These are phyloP conservation scores for Sordariomycetes sp. DNA, from an alignment of 2,329 filamentous ascomycete genomes.

Conservation along the genomic window DNA sequence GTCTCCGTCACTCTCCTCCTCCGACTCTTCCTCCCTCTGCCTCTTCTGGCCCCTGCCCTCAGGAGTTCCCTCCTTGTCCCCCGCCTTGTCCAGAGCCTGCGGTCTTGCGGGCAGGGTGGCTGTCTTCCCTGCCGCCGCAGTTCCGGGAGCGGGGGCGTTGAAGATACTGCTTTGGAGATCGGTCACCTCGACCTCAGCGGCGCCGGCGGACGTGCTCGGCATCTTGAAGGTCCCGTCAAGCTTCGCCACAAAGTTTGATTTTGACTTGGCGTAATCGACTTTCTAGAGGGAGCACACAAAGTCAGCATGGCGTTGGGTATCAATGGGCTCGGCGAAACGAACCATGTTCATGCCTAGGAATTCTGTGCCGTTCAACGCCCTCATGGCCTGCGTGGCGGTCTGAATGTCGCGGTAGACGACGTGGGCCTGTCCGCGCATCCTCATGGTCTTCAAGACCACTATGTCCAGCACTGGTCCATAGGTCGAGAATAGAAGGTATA, in stretches of 20 bases:
- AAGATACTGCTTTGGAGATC: slow-evolving; percentile 75
- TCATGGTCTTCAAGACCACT: slow-evolving; percentile 75
- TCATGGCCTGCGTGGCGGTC: slow-evolving; percentile 88
- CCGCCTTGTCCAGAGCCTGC: slow-evolving; percentile 35
- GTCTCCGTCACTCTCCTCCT: slow-evolving; percentile 60
- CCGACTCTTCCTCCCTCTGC: slow-evolving; percentile 51
- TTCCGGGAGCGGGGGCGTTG: slow-evolving; percentile 50
- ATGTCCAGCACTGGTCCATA: slow-evolving; percentile 90
- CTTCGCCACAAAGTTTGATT: slow-evolving; percentile 80
- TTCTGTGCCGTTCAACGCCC: slow-evolving; percentile 72
- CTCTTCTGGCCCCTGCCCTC: slow-evolving; percentile 59
- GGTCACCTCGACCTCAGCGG: slow-evolving; percentile 51
- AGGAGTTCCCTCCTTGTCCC: slow-evolving; percentile 25
- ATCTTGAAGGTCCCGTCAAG: slow-evolving; percentile 83
- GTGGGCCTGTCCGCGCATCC: slow-evolving; percentile 95
- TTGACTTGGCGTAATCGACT: slow-evolving; percentile 83
- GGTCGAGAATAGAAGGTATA: slow-evolving; percentile 91
- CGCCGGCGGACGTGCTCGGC: slow-evolving; percentile 38
- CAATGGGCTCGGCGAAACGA: slow-evolving; percentile 5
- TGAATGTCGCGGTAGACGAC: slow-evolving; percentile 83
- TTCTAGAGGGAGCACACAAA: slow-evolving; percentile 42
- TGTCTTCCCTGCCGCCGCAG: slow-evolving; percentile 28
- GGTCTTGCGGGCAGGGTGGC: slow-evolving; percentile 30
- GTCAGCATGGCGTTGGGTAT: slow-evolving; percentile 8
- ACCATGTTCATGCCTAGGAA: slow-evolving; percentile 84